phyloP scores from a whole-genome alignment of 257 asterid genomes.

The Forsythia suspensa region DNA sequence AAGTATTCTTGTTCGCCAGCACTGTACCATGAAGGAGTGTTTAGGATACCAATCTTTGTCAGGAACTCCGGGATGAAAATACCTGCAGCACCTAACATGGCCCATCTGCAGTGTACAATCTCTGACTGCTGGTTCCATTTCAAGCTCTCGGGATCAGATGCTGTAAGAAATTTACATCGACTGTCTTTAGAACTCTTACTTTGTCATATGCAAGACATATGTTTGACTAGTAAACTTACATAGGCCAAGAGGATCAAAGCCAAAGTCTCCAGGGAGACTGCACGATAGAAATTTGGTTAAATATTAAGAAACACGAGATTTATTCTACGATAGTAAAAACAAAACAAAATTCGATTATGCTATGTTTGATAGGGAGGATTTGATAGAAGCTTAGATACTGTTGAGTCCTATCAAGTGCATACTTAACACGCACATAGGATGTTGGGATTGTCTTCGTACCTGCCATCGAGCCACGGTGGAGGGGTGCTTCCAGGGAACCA shows the following conservation, averaged over 20 bases:
- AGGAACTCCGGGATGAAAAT: conserved; percentile 95
- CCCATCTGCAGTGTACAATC: conserved; percentile 97
- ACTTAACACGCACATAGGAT: not conserved
- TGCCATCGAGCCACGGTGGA: conserved; percentile 98
- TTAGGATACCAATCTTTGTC: conserved; percentile 85
- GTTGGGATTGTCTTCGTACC: conserved; percentile 32
- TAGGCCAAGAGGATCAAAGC: conserved; percentile 97
- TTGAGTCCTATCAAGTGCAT: not conserved
- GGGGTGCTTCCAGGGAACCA: conserved; percentile 99
- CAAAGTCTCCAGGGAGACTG: conserved; percentile 99
- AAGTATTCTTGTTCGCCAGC: conserved; percentile 96
- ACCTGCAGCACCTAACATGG: conserved; percentile 98
- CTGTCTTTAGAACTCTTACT: not conserved
- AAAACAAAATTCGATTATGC: not conserved
- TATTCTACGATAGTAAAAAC: not conserved
- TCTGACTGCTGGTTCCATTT: conserved; percentile 89
- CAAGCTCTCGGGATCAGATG: conserved; percentile 94
- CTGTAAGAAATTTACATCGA: conserved; percentile 32
- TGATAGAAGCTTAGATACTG: not conserved
- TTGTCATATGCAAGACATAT: not conserved
- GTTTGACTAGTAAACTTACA: conserved; percentile 37
- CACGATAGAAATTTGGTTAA: conserved; percentile 22
- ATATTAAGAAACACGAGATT: conserved; percentile 10
- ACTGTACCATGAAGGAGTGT: conserved; percentile 98
- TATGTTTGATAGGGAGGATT: not conserved